Base-by-base conservation (phyloP, 768 basidiomycete species). In the Sporobolomyces phaffii region DNA sequence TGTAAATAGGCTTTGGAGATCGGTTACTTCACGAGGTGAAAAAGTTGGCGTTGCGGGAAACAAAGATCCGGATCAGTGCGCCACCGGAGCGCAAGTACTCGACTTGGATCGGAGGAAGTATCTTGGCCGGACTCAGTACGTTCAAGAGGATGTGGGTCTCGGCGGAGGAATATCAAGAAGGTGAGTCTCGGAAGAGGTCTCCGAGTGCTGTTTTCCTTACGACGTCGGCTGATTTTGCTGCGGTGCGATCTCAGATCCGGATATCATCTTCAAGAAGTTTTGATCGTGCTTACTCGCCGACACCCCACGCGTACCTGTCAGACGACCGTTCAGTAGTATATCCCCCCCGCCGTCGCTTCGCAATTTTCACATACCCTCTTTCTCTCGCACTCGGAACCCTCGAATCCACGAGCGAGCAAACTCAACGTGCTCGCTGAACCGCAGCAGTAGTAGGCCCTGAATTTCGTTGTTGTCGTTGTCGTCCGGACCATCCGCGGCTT, bases 121-220 rank as follows among this genome's bases (percentile, higher is more conserved):
- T 99, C 76, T 80, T 99, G 58, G 94, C 94, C 54, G 93, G 93
- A 43, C 78, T 99, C 68, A 92, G 85, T 72, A 96, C 96, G 40
- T 99, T 99, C 83, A 97, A 94, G 80, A 96, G 96, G 91, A 98
- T 99, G 94, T 99, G 96, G 94, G 91, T 99, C 56, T 93, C 91
- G 50, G 92, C 93, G 43, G 94, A 99, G 79, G 96, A 98, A 79
- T 98, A 97, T 77, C 91, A 96, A 79, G 94, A 99, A 78, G 94
- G 74, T 70, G 51, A 49, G 74, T 67, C n/a, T n/a, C n/a, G n/a
- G n/a, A n/a, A n/a, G n/a, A n/a, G n/a, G n/a, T 38, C 38, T 17
- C 38, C 38, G 10, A 9, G 9, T 38, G 9, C 38, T 38, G 38
- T 38, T 17, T 9, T 38, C 38, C 38, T 9, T 9, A 38, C 38